A percentile compares a stretch with the other conserved stretches of the same genome.
Evolutionary conservation across 2,329 filamentous ascomycete species (phyloP).

Genomic region (Aspergillus hiratsukae): DNA sequence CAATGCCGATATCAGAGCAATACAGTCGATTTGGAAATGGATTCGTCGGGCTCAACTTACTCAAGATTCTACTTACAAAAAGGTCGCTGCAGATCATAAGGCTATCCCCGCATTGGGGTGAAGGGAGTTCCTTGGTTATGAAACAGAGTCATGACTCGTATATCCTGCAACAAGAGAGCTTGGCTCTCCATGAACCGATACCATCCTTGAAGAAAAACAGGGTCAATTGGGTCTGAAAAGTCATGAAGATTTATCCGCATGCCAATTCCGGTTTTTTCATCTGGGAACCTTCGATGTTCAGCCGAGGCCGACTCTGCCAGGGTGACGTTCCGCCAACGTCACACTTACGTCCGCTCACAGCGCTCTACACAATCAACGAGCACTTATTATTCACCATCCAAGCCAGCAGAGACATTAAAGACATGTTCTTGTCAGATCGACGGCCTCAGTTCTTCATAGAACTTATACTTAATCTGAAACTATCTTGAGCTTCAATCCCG

Average conservation of each 20-base stretch:
- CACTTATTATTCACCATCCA: not conserved
- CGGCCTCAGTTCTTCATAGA: too few relatives aligned
- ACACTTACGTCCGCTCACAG: constrained; percentile 3
- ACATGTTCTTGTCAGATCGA: not conserved
- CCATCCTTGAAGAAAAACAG: not conserved
- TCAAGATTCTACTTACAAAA: not conserved
- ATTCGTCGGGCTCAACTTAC: not conserved
- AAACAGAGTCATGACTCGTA: not conserved
- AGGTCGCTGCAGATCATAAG: not conserved
- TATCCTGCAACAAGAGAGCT: not conserved
- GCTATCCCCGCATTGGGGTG: not conserved
- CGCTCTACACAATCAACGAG: not conserved
- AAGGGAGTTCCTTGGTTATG: not conserved
- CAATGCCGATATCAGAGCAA: not conserved
- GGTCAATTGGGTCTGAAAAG: not conserved
- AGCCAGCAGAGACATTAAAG: not conserved
- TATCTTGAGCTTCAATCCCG: not conserved
- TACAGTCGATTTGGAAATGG: not conserved
- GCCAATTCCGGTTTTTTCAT: constrained; percentile 2
- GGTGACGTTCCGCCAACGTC: constrained; percentile 9
- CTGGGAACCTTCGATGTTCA: not conserved
- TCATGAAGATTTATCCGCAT: not conserved
- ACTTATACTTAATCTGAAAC: not conserved
- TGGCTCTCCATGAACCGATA: not conserved
- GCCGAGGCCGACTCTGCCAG: constrained; percentile 1